Conservation (phyloP, 352 stramenopile genomes). For the Elongisporangium prolatum region DNA sequence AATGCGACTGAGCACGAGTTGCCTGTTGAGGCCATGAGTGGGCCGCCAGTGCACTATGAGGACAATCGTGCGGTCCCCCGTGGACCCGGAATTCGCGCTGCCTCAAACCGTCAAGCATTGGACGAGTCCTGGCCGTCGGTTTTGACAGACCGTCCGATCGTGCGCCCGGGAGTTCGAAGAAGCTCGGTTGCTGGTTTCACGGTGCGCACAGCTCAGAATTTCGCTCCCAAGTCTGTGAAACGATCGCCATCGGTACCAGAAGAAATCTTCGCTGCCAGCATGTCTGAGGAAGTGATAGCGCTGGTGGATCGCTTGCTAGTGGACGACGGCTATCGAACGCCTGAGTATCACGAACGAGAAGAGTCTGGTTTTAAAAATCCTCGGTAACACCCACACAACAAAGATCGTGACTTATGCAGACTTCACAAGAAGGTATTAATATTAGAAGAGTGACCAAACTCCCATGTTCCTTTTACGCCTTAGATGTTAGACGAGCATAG, state of each 20-base stretch:
- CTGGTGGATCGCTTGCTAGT: neutral
- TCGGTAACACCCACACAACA: too few species aligned
- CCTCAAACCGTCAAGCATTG: neutral
- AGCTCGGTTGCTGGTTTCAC: neutral
- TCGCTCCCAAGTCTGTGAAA: neutral
- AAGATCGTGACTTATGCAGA: too few species aligned
- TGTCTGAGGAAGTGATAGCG: neutral
- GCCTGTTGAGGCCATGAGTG: neutral
- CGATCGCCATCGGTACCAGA: neutral
- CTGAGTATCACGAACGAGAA: neutral
- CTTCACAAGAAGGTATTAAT: too few species aligned
- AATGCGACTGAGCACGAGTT: neutral
- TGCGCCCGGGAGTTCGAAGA: neutral
- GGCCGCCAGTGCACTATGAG: neutral
- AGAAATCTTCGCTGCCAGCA: neutral
- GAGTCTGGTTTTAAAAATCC: neutral
- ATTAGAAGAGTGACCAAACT: too few species aligned
- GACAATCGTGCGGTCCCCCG: neutral
- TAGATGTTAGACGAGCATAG: too few species aligned
- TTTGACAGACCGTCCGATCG: neutral
- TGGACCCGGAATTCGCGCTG: neutral
- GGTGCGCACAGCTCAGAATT: neutral
- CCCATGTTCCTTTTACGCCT: too few species aligned
- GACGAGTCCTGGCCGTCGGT: neutral
- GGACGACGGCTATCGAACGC: neutral